Conservation (phyloP, 2,329 filamentous ascomycete genomes). For the Colletotrichum australisinense region DNA sequence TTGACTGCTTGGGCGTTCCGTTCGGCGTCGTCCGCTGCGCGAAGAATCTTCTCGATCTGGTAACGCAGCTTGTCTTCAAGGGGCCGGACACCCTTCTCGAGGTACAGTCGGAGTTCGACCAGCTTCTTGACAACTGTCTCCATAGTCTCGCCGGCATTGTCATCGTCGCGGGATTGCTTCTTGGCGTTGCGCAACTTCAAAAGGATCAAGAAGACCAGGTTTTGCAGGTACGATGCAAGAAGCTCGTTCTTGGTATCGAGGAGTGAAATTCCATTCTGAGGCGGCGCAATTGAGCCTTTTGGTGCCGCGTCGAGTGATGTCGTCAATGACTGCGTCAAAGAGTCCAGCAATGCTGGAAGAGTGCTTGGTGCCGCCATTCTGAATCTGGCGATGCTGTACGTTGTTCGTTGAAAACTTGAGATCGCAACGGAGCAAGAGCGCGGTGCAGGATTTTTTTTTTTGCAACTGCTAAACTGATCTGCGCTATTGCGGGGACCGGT, state of each 20-base stretch:
- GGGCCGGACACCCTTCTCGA: slow-evolving; percentile 92
- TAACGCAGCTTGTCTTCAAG: slow-evolving; percentile 92
- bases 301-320: slow-evolving; percentile 76
- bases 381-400: background rate
- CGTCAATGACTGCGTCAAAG: slow-evolving; percentile 68
- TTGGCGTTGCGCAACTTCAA: slow-evolving; percentile 77
- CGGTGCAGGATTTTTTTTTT: slow-evolving; percentile 30
- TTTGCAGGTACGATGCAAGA: slow-evolving; percentile 95
- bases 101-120: slow-evolving; percentile 89
- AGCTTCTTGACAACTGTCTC: slow-evolving; percentile 85
- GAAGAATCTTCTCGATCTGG: slow-evolving; percentile 94
- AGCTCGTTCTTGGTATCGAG: slow-evolving; percentile 97
- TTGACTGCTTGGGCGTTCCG: slow-evolving; percentile 53
- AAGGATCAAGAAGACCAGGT: slow-evolving; percentile 88
- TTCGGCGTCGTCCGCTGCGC: slow-evolving; percentile 82
- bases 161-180: slow-evolving; percentile 38
- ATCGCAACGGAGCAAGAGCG: background rate
- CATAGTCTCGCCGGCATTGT: slow-evolving; percentile 58
- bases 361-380: slow-evolving; percentile 62
- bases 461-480: slow-evolving; percentile 22
- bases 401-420: background rate
- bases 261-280: slow-evolving; percentile 89
- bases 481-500: slow-evolving; percentile 15
- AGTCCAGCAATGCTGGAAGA: slow-evolving; percentile 62
- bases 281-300: slow-evolving; percentile 74